A percentile compares a stretch with the other conserved stretches of the same genome.
phyloP scores from a whole-genome alignment of 208 protist genomes.

The Wallacemonas sp. region DNA sequence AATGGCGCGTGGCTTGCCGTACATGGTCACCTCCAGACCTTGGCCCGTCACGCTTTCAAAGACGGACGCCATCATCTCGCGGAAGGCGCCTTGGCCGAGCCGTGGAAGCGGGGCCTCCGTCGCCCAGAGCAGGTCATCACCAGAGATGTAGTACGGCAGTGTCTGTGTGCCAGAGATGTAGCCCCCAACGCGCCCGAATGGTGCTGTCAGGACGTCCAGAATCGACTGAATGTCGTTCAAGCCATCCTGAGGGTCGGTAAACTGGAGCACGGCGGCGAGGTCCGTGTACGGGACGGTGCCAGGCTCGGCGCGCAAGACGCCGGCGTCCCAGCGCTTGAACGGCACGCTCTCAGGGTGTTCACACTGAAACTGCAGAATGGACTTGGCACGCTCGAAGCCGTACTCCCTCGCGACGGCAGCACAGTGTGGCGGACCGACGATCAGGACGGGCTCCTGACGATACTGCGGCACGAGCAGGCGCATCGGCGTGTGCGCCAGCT shows the following conservation, averaged over 20 bases:
- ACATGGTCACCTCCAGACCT: slow-evolving; percentile 62
- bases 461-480: slow-evolving; percentile 57
- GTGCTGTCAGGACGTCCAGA: slow-evolving; percentile 74
- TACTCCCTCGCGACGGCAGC: slow-evolving; percentile 57
- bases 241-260: slow-evolving; percentile 71
- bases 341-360: slow-evolving; percentile 78
- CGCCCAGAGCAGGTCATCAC: slow-evolving; percentile 81
- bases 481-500: slow-evolving; percentile 85
- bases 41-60: slow-evolving; percentile 80
- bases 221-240: slow-evolving; percentile 84
- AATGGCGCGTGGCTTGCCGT: slow-evolving; percentile 86
- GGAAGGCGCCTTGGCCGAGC: slow-evolving; percentile 74
- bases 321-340: slow-evolving; percentile 62
- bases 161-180: slow-evolving; percentile 64
- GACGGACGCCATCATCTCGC: slow-evolving; percentile 82
- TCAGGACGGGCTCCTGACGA: slow-evolving; percentile 49
- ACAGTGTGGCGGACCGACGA: slow-evolving; percentile 58
- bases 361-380: slow-evolving; percentile 68
- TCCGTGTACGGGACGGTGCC: slow-evolving; percentile 40
- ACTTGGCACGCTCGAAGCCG: slow-evolving; percentile 74
- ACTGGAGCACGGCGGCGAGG: slow-evolving; percentile 73
- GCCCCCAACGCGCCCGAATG: slow-evolving; percentile 45
- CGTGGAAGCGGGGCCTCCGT: slow-evolving; percentile 74
- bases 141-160: slow-evolving; percentile 64
- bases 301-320: slow-evolving; percentile 22